These are phyloP conservation scores for Sicyos edulis DNA, from an alignment of 306 rosid species.

Conservation along the genomic window DNA sequence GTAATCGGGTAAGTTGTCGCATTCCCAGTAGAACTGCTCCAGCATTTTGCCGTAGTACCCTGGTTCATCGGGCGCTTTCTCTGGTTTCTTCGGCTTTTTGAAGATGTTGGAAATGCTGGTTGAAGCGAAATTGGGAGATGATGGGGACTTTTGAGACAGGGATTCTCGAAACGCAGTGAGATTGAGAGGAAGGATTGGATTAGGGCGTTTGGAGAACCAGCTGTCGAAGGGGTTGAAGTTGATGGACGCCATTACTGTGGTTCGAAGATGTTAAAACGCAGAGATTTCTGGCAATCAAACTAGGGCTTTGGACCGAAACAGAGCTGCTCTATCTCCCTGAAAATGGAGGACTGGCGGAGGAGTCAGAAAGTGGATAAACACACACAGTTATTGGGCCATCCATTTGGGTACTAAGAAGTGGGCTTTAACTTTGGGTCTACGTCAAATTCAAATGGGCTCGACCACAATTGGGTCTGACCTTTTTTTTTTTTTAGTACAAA, in stretches of 20 bases:
- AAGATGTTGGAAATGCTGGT: slow-evolving; percentile 38
- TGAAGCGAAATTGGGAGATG: slow-evolving; percentile 52
- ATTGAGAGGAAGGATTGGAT: slow-evolving; percentile 45
- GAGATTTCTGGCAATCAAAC: neutral
- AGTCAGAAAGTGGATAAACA: neutral
- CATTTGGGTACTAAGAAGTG: neutral
- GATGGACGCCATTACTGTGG: slow-evolving; percentile 59
- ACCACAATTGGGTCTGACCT: no score
- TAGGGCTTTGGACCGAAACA: slow-evolving; percentile 18
- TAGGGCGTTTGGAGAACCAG: slow-evolving; percentile 73
- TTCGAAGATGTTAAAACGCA: neutral
- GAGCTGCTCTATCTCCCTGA: neutral
- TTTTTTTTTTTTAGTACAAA: no score
- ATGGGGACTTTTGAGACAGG: slow-evolving; percentile 14
- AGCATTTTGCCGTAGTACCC: slow-evolving; percentile 45
- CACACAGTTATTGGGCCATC: neutral
- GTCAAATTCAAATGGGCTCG: neutral
- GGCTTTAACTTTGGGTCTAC: neutral
- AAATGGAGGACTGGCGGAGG: slow-evolving; percentile 17
- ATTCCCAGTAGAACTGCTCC: slow-evolving; percentile 64
- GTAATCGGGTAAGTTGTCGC: slow-evolving; percentile 50
- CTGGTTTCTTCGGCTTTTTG: slow-evolving; percentile 33
- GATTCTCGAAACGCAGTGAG: slow-evolving; percentile 33
- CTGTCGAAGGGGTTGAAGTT: slow-evolving; percentile 67
- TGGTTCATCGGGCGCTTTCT: slow-evolving; percentile 29